These are phyloP conservation scores for Mycena rosella DNA, from an alignment of 768 basidiomycete genomes.

Conservation along the genomic window DNA sequence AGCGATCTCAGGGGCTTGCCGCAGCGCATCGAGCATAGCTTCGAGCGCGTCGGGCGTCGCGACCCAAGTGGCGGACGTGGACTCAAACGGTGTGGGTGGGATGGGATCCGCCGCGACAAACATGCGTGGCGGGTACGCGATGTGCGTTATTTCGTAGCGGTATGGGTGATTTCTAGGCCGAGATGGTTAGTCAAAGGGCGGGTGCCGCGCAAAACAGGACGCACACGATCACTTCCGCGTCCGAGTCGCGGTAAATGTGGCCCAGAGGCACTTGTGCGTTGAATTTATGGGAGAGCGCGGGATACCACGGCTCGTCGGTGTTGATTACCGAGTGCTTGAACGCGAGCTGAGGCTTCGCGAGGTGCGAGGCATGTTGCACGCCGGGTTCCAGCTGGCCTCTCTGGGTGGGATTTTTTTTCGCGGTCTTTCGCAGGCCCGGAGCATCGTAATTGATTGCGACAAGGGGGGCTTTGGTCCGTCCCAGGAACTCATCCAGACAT, in stretches of 20 bases:
- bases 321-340: slow-evolving; percentile 78
- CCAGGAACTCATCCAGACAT: slow-evolving; percentile 82
- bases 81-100: slow-evolving; percentile 69
- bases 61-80: slow-evolving; percentile 80
- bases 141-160: slow-evolving; percentile 83
- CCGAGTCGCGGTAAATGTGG: slow-evolving; percentile 58
- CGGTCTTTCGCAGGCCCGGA: slow-evolving; percentile 41
- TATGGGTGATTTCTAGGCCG: slow-evolving; percentile 79
- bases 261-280: slow-evolving; percentile 89
- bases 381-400: slow-evolving; percentile 67
- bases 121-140: slow-evolving; percentile 77
- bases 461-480: slow-evolving; percentile 74
- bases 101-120: slow-evolving; percentile 66
- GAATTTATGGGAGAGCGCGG: slow-evolving; percentile 80
- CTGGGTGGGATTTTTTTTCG: slow-evolving; percentile 44
- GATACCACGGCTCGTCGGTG: slow-evolving; percentile 71
- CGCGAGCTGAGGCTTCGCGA: slow-evolving; percentile 84
- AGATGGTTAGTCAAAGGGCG: slow-evolving; percentile 22
- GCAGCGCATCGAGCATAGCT: slow-evolving; percentile 77
- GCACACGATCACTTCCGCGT: slow-evolving; percentile 47
- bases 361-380: slow-evolving; percentile 79
- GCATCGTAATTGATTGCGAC: slow-evolving; percentile 65
- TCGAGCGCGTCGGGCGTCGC: slow-evolving; percentile 67
- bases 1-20: slow-evolving; percentile 80
- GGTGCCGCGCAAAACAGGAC: slow-evolving; percentile 27